Percentiles rank a stretch among this genome's conserved stretches.
Conservation (phyloP, 2,329 filamentous ascomycete species). For the Aspergillus felis region DNA sequence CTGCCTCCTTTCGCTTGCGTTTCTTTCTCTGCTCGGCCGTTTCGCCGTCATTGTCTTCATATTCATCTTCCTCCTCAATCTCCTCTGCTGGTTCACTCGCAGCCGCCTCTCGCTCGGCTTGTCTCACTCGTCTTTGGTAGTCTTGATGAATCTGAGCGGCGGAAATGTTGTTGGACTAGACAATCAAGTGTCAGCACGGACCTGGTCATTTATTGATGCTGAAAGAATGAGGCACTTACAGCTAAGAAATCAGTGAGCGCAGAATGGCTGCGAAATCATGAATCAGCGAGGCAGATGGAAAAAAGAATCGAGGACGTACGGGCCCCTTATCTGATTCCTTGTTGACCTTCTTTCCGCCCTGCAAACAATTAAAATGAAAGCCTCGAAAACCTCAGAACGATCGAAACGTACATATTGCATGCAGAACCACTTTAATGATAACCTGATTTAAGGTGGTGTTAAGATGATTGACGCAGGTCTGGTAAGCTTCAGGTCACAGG, state of each 20-base stretch:
- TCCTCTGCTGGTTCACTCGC: slow-evolving; percentile 22
- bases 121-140: slow-evolving; percentile 51
- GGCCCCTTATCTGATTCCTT: slow-evolving; percentile 39
- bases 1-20: slow-evolving; percentile 53
- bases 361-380: slow-evolving; percentile 2
- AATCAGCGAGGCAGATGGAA: slow-evolving; percentile 8
- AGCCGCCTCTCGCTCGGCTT: slow-evolving; percentile 42
- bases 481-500: slow-evolving; percentile 26
- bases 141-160: slow-evolving; percentile 60
- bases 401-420: slow-evolving; percentile 13
- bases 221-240: slow-evolving; percentile 37
- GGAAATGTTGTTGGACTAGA: slow-evolving; percentile 61
- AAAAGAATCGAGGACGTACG: slow-evolving; percentile 36
- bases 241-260: slow-evolving; percentile 66
- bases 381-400: not conserved
- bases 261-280: slow-evolving; percentile 48
- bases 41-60: slow-evolving; percentile 36
- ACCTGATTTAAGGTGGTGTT: not conserved
- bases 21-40: slow-evolving; percentile 48
- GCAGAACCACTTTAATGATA: not conserved
- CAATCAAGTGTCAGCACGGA: not conserved
- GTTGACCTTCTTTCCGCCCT: slow-evolving; percentile 29
- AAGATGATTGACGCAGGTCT: slow-evolving; percentile 2
- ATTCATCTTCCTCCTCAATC: slow-evolving; percentile 27
- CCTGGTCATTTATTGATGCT: not conserved